A percentile compares a stretch with the other conserved stretches of the same genome.
These are phyloP conservation scores for Sugiyamaella neomexicana DNA, from an alignment of 1,139 yeast species.

Conservation along the genomic window DNA sequence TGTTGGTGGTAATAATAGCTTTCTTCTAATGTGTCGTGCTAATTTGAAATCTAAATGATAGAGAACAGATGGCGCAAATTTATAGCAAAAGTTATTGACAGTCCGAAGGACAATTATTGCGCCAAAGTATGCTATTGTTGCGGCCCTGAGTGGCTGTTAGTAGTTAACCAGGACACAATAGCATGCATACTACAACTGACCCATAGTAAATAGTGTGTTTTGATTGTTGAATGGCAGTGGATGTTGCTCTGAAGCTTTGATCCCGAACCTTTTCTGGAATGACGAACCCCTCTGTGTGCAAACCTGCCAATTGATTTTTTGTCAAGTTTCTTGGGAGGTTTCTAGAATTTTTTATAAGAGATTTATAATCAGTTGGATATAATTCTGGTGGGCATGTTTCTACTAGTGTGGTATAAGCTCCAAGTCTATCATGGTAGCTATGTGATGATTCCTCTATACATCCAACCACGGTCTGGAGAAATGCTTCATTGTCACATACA, in stretches of 20 bases:
- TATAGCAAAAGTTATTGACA: constrained; percentile 19
- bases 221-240: constrained; percentile 5
- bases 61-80: constrained; percentile 41
- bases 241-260: background rate
- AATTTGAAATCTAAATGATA: constrained; percentile 37
- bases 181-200: background rate
- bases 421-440: background rate
- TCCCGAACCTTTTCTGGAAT: constrained; percentile 9
- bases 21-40: constrained; percentile 45
- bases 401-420: constrained; percentile 7
- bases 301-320: constrained; percentile 1
- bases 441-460: constrained; percentile 17
- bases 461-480: constrained; percentile 20
- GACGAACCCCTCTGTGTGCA: constrained; percentile 14
- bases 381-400: background rate
- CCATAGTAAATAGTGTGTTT: constrained; percentile 9
- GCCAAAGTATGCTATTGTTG: constrained; percentile 35
- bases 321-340: constrained; percentile 8
- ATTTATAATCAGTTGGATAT: constrained; percentile 9
- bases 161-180: background rate
- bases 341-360: background rate
- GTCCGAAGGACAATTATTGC: constrained; percentile 30
- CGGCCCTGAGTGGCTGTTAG: constrained; percentile 11
- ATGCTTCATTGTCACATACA: constrained; percentile 17
- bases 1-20: constrained; percentile 52